phyloP scores from a whole-genome alignment of 208 protist species.

The Strigomonas culicis region DNA sequence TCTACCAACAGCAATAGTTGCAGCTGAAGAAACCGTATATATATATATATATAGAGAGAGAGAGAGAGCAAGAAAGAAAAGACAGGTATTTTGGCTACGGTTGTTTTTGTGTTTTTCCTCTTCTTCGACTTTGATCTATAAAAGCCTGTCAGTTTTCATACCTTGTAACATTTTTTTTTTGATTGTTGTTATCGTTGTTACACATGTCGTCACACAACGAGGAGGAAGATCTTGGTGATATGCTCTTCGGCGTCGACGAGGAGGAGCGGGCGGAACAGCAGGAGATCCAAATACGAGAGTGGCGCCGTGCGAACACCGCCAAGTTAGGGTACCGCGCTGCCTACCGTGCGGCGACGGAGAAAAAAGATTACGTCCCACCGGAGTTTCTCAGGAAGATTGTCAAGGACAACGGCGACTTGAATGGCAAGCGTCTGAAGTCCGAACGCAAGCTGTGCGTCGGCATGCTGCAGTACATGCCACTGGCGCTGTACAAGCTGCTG shows the following conservation, averaged over 20 bases:
- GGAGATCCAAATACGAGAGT: constrained; percentile 46
- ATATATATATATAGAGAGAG: constrained; percentile 4
- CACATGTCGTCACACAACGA: background rate
- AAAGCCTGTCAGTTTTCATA: too few relatives aligned
- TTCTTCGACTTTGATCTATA: constrained; percentile 2
- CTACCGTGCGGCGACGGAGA: constrained; percentile 54
- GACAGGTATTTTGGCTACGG: too few relatives aligned
- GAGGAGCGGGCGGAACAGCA: constrained; percentile 33
- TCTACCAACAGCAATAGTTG: too few relatives aligned
- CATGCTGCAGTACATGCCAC: constrained; percentile 99
- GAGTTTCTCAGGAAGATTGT: constrained; percentile 99
- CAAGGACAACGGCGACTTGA: constrained; percentile 99
- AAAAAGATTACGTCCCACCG: constrained; percentile 92
- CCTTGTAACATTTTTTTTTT: constrained; percentile 2
- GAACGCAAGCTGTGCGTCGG: constrained; percentile 99
- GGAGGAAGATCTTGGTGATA: constrained; percentile 22
- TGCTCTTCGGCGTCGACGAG: constrained; percentile 22
- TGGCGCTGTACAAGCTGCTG: constrained; percentile 99
- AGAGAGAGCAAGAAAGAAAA: too few relatives aligned
- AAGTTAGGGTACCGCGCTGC: constrained; percentile 71
- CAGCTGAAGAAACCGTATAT: too few relatives aligned
- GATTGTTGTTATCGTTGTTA: background rate
- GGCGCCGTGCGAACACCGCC: constrained; percentile 63
- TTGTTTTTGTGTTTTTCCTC: too few relatives aligned
- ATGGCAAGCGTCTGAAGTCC: constrained; percentile 97